Conservation (phyloP, 352 stramenopile genomes). For the Phytophthora meadii region DNA sequence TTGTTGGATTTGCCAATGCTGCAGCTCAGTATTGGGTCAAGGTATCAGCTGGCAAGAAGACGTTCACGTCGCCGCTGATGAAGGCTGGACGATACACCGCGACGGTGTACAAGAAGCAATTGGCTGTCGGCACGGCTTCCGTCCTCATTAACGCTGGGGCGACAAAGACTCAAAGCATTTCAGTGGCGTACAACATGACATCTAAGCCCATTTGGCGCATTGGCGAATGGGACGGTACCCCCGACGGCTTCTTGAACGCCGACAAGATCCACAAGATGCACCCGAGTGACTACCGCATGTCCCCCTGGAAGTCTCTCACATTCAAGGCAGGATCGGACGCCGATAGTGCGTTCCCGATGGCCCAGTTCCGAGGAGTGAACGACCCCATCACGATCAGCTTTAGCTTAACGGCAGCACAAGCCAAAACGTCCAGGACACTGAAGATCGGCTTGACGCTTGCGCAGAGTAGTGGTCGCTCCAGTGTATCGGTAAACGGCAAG, state of each 20-base stretch:
- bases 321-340: slow-evolving; percentile 34
- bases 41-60: slow-evolving; percentile 25
- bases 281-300: slow-evolving; percentile 55
- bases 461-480: slow-evolving; percentile 46
- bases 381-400: slow-evolving; percentile 49
- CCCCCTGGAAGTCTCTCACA: slow-evolving; percentile 27
- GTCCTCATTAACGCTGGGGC: slow-evolving; percentile 30
- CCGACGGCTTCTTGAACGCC: slow-evolving; percentile 53
- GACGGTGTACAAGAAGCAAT: slow-evolving; percentile 59
- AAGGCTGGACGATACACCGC: slow-evolving; percentile 52
- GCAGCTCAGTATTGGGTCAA: slow-evolving; percentile 56
- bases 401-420: slow-evolving; percentile 34
- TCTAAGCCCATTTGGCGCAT: slow-evolving; percentile 50
- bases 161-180: slow-evolving; percentile 29
- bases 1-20: slow-evolving; percentile 49
- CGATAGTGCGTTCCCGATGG: slow-evolving; percentile 44
- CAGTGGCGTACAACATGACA: slow-evolving; percentile 37
- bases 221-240: slow-evolving; percentile 42
- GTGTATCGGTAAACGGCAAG: slow-evolving; percentile 49
- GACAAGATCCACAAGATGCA: slow-evolving; percentile 68
- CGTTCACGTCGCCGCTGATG: slow-evolving; percentile 54
- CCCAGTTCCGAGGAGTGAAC: slow-evolving; percentile 57
- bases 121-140: slow-evolving; percentile 36
- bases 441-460: slow-evolving; percentile 56
- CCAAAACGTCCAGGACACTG: slow-evolving; percentile 31